phyloP scores from a whole-genome alignment of 331 rosid species.

The Rhamnella rubrinervis region DNA sequence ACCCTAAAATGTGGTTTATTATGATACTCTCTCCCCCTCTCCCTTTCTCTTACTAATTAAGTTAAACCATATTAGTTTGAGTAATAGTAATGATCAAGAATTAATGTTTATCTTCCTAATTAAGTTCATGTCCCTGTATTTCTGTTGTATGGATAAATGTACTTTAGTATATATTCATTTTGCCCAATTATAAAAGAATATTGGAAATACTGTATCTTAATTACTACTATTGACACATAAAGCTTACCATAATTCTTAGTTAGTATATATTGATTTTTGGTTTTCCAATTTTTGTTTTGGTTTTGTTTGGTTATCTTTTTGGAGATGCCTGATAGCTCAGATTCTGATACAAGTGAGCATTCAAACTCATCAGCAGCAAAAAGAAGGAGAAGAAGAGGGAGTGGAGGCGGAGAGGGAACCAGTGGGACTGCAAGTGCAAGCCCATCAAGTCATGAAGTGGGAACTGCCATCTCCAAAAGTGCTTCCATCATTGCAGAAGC shows the following conservation, averaged over 20 bases:
- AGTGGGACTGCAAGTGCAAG: conserved; percentile 29
- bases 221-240: too few relatives aligned
- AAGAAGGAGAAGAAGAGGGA: conserved; percentile 33
- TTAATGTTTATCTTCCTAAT: too few relatives aligned
- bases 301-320: conserved; percentile 17
- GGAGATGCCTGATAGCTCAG: conserved; percentile 47
- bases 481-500: conserved; percentile 47
- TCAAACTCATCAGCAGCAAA: conserved; percentile 48
- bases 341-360: conserved; percentile 44
- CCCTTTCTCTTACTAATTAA: too few relatives aligned
- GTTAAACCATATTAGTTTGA: too few relatives aligned
- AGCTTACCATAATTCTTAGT: too few relatives aligned
- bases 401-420: conserved; percentile 27
- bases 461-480: conserved; percentile 41
- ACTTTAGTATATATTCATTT: too few relatives aligned
- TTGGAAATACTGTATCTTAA: too few relatives aligned
- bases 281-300: conserved; percentile 6
- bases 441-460: conserved; percentile 28
- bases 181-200: too few relatives aligned
- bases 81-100: too few relatives aligned
- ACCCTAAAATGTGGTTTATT: conserved; percentile 1
- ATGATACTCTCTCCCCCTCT: background rate
- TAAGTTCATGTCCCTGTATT: too few relatives aligned
- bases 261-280: background rate
- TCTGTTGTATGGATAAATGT: too few relatives aligned